Evolutionary conservation across 345 rosid genomes (phyloP).

Genomic region (Syzygium grande): DNA sequence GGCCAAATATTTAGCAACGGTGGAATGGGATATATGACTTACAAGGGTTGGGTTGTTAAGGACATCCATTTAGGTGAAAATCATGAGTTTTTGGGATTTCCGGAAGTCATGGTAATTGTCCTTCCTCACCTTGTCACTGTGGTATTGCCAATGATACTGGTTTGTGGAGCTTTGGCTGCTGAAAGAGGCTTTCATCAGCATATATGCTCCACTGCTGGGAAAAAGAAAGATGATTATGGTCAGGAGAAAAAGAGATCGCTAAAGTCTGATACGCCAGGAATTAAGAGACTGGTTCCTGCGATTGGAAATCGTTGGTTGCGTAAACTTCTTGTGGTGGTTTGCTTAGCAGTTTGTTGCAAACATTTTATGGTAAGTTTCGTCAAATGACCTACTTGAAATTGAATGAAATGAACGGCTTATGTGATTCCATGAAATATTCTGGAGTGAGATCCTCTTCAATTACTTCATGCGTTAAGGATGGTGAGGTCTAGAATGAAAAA

Average conservation of each 20-base stretch:
- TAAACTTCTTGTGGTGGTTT: slow-evolving; percentile 43
- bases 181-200: slow-evolving; percentile 60
- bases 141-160: slow-evolving; percentile 53
- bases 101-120: slow-evolving; percentile 79
- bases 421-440: not conserved
- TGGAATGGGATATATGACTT: slow-evolving; percentile 68
- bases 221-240: slow-evolving; percentile 66
- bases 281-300: slow-evolving; percentile 12
- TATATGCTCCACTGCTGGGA: slow-evolving; percentile 35
- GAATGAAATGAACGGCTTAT: not conserved
- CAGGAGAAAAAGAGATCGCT: slow-evolving; percentile 19
- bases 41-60: slow-evolving; percentile 73
- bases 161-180: slow-evolving; percentile 48
- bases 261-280: slow-evolving; percentile 6
- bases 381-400: not conserved
- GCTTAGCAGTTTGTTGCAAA: slow-evolving; percentile 63
- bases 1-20: slow-evolving; percentile 62
- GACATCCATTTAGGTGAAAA: slow-evolving; percentile 14
- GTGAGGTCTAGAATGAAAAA: not conserved
- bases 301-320: slow-evolving; percentile 37
- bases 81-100: slow-evolving; percentile 55
- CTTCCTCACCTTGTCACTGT: slow-evolving; percentile 71
- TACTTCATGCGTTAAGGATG: not conserved
- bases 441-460: not conserved
- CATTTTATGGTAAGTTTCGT: slow-evolving; percentile 55